These are phyloP conservation scores for Paraphaeosphaeria sporulosa DNA, from an alignment of 2,329 filamentous ascomycete genomes.

Conservation along the genomic window DNA sequence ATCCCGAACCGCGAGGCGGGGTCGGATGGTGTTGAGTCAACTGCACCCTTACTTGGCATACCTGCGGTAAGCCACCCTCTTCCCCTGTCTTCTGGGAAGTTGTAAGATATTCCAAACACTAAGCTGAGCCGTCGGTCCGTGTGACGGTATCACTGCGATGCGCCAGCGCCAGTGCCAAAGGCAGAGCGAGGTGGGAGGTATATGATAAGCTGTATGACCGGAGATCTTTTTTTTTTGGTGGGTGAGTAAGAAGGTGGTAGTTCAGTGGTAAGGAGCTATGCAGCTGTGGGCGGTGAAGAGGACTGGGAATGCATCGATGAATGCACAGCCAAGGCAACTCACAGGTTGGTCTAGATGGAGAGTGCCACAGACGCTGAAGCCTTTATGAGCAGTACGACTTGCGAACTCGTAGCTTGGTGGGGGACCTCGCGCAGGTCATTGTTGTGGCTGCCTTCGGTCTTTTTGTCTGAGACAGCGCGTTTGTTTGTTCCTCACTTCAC, in stretches of 20 bases:
- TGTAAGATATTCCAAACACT: not conserved
- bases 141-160: not conserved
- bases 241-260: not conserved
- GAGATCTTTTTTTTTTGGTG: not conserved
- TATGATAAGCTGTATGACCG: constrained; percentile 4
- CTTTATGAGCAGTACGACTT: not conserved
- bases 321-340: not conserved
- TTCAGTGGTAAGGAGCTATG: not conserved
- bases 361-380: not conserved
- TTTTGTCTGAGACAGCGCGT: not conserved
- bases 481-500: not conserved
- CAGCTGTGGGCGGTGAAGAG: not conserved
- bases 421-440: not conserved
- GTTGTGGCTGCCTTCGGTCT: not conserved
- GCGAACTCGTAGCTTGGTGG: not conserved
- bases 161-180: not conserved
- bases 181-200: not conserved
- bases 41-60: not conserved
- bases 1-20: constrained; percentile 4
- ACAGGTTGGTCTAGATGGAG: not conserved
- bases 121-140: not conserved
- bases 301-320: not conserved
- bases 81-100: constrained; percentile 6
- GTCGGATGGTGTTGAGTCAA: not conserved
- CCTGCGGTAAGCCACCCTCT: too few relatives aligned